Base-by-base conservation (phyloP, 768 basidiomycete genomes). In the Agrocybe chaxingu region DNA sequence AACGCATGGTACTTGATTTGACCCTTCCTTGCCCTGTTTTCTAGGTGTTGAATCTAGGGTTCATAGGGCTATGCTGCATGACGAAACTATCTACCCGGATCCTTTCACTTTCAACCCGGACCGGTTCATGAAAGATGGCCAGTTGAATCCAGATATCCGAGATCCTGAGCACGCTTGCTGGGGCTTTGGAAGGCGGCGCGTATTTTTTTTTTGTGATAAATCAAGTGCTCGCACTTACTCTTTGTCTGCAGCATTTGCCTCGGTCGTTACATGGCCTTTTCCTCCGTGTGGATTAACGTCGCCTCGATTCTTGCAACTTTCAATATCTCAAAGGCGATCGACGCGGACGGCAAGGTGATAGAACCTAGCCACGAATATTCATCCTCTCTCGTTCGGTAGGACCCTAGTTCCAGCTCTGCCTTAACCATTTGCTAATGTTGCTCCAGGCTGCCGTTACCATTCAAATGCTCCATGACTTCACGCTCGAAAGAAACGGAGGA, bases 41-140 rank as follows among this genome's bases (percentile, higher is more conserved):
- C 24, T 24, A 2, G 12, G 43, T 3, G n/a, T 19, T 12, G 8
- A 45, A 40, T 34, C 19, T 49, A 11, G 37, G 3, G 32, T 41
- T 11, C 11, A 19, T 32, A 76, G 75, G 76, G 70, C 70, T 1
- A 72, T 79, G 42, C 65, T 70, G 2, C 72, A 69, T 44, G 64
- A 79, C 36, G 67, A 70, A 43, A 46, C 54, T 7, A 60, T 59
- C 30, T 76, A 72, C 53, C 69, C 70, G 1, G 70, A 76, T 39
- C 72, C 76, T 8, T 63, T 64, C 41, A 55, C 41, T 1, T 76
- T 77, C 57, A 69, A 67, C 19, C 75, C 75, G 3, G 74, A 76
- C 19, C 70, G 74, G 8, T 76, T 70, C 50, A 54, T 70, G 9
- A 51, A 58, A 13, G 57, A 70, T 44, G 54, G 66, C 1, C 63